A percentile compares a stretch with the other conserved stretches of the same genome.
These are phyloP conservation scores for Candida multigemmis DNA, from an alignment of 805 yeast genomes.

Conservation along the genomic window DNA sequence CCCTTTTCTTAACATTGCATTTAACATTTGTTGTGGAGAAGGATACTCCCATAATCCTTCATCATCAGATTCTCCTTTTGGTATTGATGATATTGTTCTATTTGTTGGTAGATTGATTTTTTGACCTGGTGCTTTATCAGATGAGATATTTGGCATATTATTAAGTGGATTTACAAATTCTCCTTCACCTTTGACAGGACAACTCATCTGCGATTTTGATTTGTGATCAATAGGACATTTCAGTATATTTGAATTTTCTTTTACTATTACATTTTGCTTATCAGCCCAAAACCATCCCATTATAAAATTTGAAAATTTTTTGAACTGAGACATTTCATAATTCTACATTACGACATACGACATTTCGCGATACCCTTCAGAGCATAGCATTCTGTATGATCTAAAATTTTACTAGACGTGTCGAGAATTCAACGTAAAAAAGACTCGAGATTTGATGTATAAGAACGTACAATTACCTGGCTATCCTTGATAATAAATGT, in stretches of 20 bases:
- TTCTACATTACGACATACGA: too few species aligned
- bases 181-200: slow-evolving; percentile 28
- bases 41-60: slow-evolving; percentile 97
- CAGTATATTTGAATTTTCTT: background rate
- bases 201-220: slow-evolving; percentile 8
- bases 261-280: slow-evolving; percentile 3
- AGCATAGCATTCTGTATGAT: background rate
- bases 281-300: slow-evolving; percentile 95
- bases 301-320: slow-evolving; percentile 4
- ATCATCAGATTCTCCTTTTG: slow-evolving; percentile 57
- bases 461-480: too few species aligned
- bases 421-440: too few species aligned
- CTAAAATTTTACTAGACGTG: background rate
- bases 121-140: slow-evolving; percentile 72
- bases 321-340: too few species aligned
- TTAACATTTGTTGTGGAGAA: slow-evolving; percentile 97
- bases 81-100: slow-evolving; percentile 77
- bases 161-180: slow-evolving; percentile 67
- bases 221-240: slow-evolving; percentile 5
- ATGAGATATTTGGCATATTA: slow-evolving; percentile 78
- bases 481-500: too few species aligned
- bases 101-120: slow-evolving; percentile 69
- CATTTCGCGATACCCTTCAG: too few species aligned
- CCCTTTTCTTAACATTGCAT: slow-evolving; percentile 94
- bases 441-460: too few species aligned